Percentiles rank a stretch among this genome's conserved stretches.
These are phyloP conservation scores for Russula ochroleuca DNA, from an alignment of 768 basidiomycete genomes.

Conservation along the genomic window DNA sequence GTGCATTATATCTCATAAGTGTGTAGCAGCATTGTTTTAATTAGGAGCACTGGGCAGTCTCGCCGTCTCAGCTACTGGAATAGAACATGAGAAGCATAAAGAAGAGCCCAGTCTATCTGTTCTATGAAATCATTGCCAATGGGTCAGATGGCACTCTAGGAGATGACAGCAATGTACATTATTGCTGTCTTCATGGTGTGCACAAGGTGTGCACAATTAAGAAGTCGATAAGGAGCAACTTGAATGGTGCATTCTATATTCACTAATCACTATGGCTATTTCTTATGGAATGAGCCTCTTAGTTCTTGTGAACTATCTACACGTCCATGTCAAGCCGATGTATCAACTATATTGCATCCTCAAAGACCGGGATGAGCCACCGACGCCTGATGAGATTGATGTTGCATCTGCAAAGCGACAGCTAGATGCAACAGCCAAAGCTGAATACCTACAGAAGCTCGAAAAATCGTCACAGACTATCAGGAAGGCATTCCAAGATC, in stretches of 20 bases:
- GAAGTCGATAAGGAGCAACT: background rate
- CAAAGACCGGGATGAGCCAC: background rate
- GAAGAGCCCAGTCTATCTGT: background rate
- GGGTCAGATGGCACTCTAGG: background rate
- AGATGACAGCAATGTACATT: background rate
- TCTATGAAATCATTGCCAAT: background rate
- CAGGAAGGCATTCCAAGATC: background rate
- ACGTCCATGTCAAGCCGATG: background rate
- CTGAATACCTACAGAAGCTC: background rate
- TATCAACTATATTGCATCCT: background rate
- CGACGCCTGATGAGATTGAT: background rate
- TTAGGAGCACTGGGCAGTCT: background rate
- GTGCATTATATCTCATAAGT: background rate
- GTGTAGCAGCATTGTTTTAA: too few relatives aligned
- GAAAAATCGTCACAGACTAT: background rate
- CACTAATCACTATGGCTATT: background rate
- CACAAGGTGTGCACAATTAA: slow-evolving; percentile 3
- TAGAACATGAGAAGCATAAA: background rate
- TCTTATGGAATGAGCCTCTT: background rate
- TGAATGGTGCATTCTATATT: background rate
- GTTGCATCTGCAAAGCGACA: background rate
- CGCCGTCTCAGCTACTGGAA: too few relatives aligned
- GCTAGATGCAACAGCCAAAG: background rate
- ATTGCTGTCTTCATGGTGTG: background rate
- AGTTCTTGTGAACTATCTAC: background rate